A percentile compares a stretch with the other conserved stretches of the same genome.
Evolutionary conservation across 208 protist species (phyloP).

Genomic region (Strigomonas culicis): DNA sequence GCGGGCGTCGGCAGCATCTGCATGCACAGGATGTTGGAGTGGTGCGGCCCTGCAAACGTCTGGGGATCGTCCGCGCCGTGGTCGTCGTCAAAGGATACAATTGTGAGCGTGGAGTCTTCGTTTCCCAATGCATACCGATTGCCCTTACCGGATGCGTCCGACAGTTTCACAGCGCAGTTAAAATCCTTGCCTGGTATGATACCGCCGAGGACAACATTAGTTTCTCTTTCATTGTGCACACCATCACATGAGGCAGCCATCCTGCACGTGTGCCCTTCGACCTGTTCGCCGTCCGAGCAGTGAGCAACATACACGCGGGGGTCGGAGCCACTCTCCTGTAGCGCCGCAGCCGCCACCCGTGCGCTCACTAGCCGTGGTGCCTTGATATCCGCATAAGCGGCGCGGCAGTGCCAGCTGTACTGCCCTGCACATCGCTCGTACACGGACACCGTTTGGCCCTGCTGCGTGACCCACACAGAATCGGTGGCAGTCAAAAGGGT

Average conservation of each 20-base stretch:
- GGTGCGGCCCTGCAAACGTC: constrained; percentile 54
- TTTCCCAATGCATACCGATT: constrained; percentile 23
- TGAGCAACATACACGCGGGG: constrained; percentile 36
- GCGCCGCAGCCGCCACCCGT: constrained; percentile 2
- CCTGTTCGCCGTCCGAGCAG: constrained; percentile 50
- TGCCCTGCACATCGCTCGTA: constrained; percentile 15
- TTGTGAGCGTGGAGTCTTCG: constrained; percentile 59
- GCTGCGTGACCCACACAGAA: constrained; percentile 31
- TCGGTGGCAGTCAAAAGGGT: constrained; percentile 30
- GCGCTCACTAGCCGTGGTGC: constrained; percentile 54
- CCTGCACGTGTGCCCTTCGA: not conserved
- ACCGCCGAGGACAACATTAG: constrained; percentile 26
- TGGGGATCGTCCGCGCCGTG: constrained; percentile 8
- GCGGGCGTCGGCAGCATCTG: constrained; percentile 14
- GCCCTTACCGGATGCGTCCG: constrained; percentile 5
- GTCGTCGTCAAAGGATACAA: not conserved
- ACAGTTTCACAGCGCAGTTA: constrained; percentile 45
- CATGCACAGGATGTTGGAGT: constrained; percentile 73
- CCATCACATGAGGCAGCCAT: not conserved
- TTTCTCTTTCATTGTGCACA: not conserved
- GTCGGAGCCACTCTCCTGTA: not conserved
- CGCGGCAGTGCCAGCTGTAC: constrained; percentile 37
- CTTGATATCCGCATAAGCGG: constrained; percentile 32
- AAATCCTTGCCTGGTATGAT: constrained; percentile 62
- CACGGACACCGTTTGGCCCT: constrained; percentile 48